A percentile compares a stretch with the other conserved stretches of the same genome.
Conservation (phyloP, 306 rosid species). For the Lupinus albus region DNA sequence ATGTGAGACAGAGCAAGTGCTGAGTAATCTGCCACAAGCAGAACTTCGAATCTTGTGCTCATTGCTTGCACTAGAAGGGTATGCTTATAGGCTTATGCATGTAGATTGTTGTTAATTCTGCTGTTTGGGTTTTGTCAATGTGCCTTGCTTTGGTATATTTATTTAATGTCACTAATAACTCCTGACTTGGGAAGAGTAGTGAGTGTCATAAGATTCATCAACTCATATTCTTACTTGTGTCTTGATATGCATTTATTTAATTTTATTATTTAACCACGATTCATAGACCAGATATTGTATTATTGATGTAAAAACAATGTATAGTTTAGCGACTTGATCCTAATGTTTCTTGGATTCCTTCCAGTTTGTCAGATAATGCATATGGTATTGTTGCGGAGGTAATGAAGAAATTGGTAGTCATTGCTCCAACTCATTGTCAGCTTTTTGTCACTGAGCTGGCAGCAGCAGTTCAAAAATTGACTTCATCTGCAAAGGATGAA, state of each 20-base stretch:
- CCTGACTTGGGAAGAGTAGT: background rate
- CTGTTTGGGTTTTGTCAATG: constrained; percentile 12
- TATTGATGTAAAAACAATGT: constrained; percentile 17
- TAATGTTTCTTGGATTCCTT: constrained; percentile 42
- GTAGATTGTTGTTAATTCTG: constrained; percentile 22
- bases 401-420: constrained; percentile 86
- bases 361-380: constrained; percentile 90
- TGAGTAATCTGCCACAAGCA: constrained; percentile 71
- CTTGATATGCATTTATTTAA: constrained; percentile 25
- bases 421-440: constrained; percentile 78
- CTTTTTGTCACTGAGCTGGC: constrained; percentile 84
- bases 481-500: constrained; percentile 84
- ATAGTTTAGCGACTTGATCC: background rate
- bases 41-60: constrained; percentile 93
- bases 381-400: constrained; percentile 90
- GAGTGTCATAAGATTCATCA: constrained; percentile 19
- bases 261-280: constrained; percentile 28
- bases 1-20: constrained; percentile 55
- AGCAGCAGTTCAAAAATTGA: constrained; percentile 76
- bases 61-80: constrained; percentile 96
- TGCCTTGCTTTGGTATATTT: constrained; percentile 13
- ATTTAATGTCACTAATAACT: background rate
- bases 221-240: constrained; percentile 10
- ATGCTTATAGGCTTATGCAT: constrained; percentile 40
- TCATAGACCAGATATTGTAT: constrained; percentile 23